Evolutionary conservation across 2,329 filamentous ascomycete genomes (phyloP), one percentile per base, ranked within the genome.

Genomic region (Cladobotryum mycophilum): DNA sequence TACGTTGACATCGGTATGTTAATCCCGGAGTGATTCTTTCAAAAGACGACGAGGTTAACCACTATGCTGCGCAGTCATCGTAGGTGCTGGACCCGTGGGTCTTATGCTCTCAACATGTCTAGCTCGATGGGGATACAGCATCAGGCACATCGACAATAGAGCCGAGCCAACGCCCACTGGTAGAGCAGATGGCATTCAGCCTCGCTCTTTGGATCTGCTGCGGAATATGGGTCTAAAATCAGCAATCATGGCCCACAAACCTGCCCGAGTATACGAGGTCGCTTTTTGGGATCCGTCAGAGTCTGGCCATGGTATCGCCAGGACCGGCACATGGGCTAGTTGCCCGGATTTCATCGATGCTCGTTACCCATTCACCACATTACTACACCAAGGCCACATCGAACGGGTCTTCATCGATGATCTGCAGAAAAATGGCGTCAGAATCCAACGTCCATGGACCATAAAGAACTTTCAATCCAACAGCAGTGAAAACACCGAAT

Each of bases 81-180:
- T 96, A 49, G 91, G 91, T 56, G 91, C 91, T 50, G 91, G 91
- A 14, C 91, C 91, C 4, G 89, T 91, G 38, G 91, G 91, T 49
- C 80, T 96, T 52, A 84, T 95, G 71, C 79, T 96, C 20, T 93
- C 89, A 8, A 90, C 90, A 30, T 92, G 88, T 65, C 79, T 96
- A 55, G 88, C 89, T 54, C 79, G 90, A 73, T 96, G 90, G 89
- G 91, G 91, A 17, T 96, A 96, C 76, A 89, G 83, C 67, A 89
- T 96, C 69, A 95, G 92, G 75, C 89, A 96, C 70, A 89, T 96
- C 64, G 91, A 96, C 71, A 95, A 95, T 70, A 80, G 90, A 53
- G 76, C 89, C 2, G 87, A 92, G 62, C 90, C 90, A 14, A 96
- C 90, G 12, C 64, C 82, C 2, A 95, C 89, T 17, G 90, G 90